A percentile compares a stretch with the other conserved stretches of the same genome.
Evolutionary conservation across 1,284 basidiomycete genomes (phyloP).

Genomic region (Ceratobasidium sp.): DNA sequence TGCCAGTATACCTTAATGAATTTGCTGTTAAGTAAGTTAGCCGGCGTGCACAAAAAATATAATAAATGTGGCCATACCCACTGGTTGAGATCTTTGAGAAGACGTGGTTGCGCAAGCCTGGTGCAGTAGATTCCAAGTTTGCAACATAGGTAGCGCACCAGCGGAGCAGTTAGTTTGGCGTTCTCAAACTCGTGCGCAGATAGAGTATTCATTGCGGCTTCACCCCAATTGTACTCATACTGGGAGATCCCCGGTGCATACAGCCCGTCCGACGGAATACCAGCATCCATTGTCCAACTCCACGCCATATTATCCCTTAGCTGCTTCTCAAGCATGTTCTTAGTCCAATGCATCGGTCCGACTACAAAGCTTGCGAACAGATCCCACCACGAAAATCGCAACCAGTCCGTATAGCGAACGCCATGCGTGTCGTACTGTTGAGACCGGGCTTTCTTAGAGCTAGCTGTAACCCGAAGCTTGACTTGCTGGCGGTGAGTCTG

Average conservation of each 20-base stretch:
- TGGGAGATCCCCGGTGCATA: background rate
- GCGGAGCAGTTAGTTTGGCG: background rate
- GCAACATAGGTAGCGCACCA: background rate
- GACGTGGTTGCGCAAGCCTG: background rate
- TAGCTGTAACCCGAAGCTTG: background rate
- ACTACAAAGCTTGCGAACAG: background rate
- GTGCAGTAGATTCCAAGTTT: background rate
- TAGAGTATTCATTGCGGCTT: background rate
- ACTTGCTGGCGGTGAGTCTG: background rate
- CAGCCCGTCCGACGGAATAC: background rate
- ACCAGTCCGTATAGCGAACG: background rate
- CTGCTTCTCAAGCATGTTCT: constrained; percentile 8
- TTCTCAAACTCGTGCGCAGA: background rate
- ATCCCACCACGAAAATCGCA: constrained; percentile 1
- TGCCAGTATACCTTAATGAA: too few species aligned
- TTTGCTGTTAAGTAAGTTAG: too few species aligned
- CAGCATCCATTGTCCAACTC: background rate
- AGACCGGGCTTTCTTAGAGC: background rate
- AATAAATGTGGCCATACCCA: background rate
- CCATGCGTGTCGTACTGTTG: background rate
- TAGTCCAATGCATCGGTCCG: constrained; percentile 16
- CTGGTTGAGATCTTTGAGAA: background rate
- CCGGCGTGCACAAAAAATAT: too few species aligned
- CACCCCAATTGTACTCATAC: background rate
- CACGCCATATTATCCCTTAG: background rate